Evolutionary conservation across 176 grass and related monocot genomes (phyloP).

Genomic region (sorghum (Sorghum bicolor)): Sorghum_bicolor_NCBIv3 NC_012873.2:2818501-2819000

Average conservation of each 20-base stretch:
- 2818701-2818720: neutral
- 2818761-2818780: slow-evolving; percentile 92
- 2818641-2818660: neutral
- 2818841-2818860: slow-evolving; percentile 98
- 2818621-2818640: slow-evolving; percentile 13
- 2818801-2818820: slow-evolving; percentile 99
- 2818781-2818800: slow-evolving; percentile 98
- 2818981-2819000: slow-evolving; percentile 98
- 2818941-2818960: slow-evolving; percentile 11
- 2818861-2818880: slow-evolving; percentile 96
- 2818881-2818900: slow-evolving; percentile 94
- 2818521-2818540: neutral
- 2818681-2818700: neutral
- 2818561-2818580: neutral
- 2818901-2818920: slow-evolving; percentile 25
- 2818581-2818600: neutral
- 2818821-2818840: slow-evolving; percentile 96
- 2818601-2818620: neutral
- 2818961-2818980: slow-evolving; percentile 53
- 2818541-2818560: neutral
- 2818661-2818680: neutral
- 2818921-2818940: slow-evolving; percentile 12
- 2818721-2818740: neutral
- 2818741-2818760: slow-evolving; percentile 16
- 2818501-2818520: slow-evolving; percentile 6